A percentile compares a stretch with the other conserved stretches of the same genome.
Evolutionary conservation across 208 protist species (phyloP).

Genomic region (Vickermania spadyakhi): DNA sequence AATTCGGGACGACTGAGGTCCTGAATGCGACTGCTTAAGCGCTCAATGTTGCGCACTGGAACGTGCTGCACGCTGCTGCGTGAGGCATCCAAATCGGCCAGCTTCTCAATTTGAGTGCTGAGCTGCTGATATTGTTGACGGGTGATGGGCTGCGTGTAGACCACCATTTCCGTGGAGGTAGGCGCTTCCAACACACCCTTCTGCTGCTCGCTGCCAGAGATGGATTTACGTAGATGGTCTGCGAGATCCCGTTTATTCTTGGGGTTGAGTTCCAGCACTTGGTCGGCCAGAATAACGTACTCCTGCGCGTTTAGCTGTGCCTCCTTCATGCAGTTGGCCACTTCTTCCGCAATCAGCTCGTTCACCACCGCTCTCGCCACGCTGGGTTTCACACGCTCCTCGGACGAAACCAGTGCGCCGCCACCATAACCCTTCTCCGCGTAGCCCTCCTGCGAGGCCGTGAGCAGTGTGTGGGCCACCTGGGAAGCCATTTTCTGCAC

Average conservation of each 20-base stretch:
- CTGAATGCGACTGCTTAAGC: neutral
- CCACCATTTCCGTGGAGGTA: neutral
- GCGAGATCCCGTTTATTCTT: neutral
- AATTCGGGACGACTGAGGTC: neutral
- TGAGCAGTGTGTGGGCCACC: neutral
- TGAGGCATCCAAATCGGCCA: neutral
- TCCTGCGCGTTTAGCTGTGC: neutral
- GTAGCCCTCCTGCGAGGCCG: neutral
- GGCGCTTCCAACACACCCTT: neutral
- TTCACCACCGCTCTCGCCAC: neutral
- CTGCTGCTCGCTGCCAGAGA: neutral
- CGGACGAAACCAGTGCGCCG: neutral
- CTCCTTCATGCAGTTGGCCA: neutral
- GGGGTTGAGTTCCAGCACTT: constrained; percentile 1
- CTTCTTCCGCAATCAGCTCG: neutral
- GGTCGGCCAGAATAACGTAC: neutral
- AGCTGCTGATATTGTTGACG: neutral
- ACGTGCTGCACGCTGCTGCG: neutral
- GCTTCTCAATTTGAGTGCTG: neutral
- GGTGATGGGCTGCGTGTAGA: neutral
- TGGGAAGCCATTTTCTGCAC: neutral
- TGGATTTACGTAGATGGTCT: neutral
- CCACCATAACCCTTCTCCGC: neutral
- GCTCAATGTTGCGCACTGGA: neutral
- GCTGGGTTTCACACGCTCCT: neutral